Evolutionary conservation across 495 filamentous ascomycete species (phyloP).

Genomic region (Annulohypoxylon moriforme): DNA sequence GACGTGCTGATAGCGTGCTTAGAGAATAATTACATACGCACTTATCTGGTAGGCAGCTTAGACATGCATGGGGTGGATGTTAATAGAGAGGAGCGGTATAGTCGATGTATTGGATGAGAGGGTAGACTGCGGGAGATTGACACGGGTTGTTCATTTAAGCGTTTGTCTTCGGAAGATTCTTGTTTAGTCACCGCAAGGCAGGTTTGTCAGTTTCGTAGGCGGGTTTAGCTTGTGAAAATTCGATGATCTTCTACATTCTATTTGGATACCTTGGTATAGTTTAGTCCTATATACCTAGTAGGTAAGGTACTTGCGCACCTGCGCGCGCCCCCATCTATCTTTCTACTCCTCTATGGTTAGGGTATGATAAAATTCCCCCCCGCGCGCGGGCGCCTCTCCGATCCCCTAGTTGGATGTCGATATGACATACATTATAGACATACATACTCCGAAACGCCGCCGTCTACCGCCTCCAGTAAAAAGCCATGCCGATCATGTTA

Average conservation of each 20-base stretch:
- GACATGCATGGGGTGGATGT: not conserved
- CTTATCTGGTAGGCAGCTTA: not conserved
- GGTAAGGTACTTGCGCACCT: not conserved
- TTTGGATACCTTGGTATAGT: not conserved
- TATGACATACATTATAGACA: not conserved
- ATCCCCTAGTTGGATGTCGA: not conserved
- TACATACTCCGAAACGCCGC: constrained; percentile 12
- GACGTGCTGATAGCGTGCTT: constrained; percentile 1
- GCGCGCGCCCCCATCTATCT: not conserved
- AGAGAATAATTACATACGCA: not conserved
- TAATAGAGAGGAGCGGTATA: not conserved
- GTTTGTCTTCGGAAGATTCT: not conserved
- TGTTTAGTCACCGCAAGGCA: not conserved
- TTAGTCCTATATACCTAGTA: not conserved
- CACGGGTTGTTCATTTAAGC: constrained; percentile 1
- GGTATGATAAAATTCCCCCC: not conserved
- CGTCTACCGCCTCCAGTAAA: not conserved
- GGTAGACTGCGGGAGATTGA: not conserved
- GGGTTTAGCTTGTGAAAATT: not conserved
- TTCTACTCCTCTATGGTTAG: not conserved
- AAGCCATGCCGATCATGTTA: not conserved
- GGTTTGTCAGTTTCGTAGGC: too few relatives aligned
- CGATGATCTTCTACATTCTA: not conserved
- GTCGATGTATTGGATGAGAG: not conserved
- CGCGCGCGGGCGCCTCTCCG: not conserved